Base-by-base conservation (phyloP, 2,329 filamentous ascomycete species). In the Pseudophaeomoniella oleicola region DNA sequence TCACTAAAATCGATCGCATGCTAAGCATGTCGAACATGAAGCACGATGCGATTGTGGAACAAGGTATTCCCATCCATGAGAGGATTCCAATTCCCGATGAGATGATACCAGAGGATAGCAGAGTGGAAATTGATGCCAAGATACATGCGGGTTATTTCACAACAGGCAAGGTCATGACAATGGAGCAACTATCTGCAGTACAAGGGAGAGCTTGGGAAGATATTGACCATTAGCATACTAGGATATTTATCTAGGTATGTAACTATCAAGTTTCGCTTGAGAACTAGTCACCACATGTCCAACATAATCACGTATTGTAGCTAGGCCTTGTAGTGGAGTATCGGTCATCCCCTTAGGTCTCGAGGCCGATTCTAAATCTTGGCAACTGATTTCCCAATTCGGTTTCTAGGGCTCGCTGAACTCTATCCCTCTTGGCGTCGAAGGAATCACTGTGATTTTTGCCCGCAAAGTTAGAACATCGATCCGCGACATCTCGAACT, bases 91-190 rank as follows among this genome's bases (percentile, higher is more conserved):
- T 96, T 44, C 90, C 88, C 3, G 85, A 93, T 46, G 81, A 90
- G 19, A 77, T 90, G 72, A 94, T 96, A 49, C 90, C 90, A 10
- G 83, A 79, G 44, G 90, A 96, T 60, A 93, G 86, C 37, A 71
- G 88, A 46, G 90, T 96, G n/a, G 90, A 98, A 59, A 98, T 96
- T 52, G 90, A 96, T 59, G 90, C 90, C 40, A 96, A 96, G 67
- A 94, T 96, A 54, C 90, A 88, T 49, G 86, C 88, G 42, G 90
- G 75, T 15, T 78, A 78, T 52, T 78, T 94, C 56, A 94, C 88
- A 4, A 85, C 80, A 10, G 88, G 87, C 35, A 86, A 90, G 60
- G 73, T 84, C 49, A 85, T 92, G 74, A 90, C 82, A 2, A 75
- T 80, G 53, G 81, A 88, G 39, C 87, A 94, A 58, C 69, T 96